Base-by-base conservation (phyloP, 495 filamentous ascomycete genomes). In the Lasiosphaeria ovina region DNA sequence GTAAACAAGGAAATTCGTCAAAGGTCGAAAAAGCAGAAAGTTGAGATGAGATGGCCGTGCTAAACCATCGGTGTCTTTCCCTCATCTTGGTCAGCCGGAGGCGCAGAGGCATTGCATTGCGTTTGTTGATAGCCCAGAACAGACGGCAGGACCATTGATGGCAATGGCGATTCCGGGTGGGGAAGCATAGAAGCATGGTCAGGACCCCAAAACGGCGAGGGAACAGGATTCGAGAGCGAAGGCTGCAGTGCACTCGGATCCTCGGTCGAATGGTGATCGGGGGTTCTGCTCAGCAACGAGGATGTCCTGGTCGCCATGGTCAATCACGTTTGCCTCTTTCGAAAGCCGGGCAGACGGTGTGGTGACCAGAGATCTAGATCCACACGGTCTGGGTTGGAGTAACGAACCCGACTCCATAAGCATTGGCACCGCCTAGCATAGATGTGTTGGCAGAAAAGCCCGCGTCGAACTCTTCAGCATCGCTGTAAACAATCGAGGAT, bases 401-500 rank as follows among this genome's bases (percentile, higher is more conserved):
- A 71, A 82, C 79, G 76, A 79, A 81, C 77, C 79, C 79, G 71
- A 76, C 75, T 74, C 77, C 76, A 76, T 76, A 82, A 67, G 76
- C 72, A 75, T 65, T 72, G 69, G 68, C 64, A 65, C 73, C 72
- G 61, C 68, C 73, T 66, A 70, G 70, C 68, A 75, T 69, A 56
- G 70, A 71, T 38, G 71, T 61, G 55, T 65, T 64, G 51, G 72
- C 66, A 67, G 74, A 63, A 62, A 69, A 72, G 60, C 71, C 66
- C 59, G 73, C 62, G 62, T 78, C 76, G 55, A 67, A 81, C 38
- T 83, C 81, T 35, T 83, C 81, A 51, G 76, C 69, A 50, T 83
- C 81, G 70, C 81, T 85, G 72, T 82, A 83, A 33, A 74, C 69
- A 47, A 83, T 69, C 11, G 81, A 81, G 16, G 75, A 69, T 11